Evolutionary conservation across 768 basidiomycete species (phyloP).

Genomic region (Suillus fuscotomentosus): DNA sequence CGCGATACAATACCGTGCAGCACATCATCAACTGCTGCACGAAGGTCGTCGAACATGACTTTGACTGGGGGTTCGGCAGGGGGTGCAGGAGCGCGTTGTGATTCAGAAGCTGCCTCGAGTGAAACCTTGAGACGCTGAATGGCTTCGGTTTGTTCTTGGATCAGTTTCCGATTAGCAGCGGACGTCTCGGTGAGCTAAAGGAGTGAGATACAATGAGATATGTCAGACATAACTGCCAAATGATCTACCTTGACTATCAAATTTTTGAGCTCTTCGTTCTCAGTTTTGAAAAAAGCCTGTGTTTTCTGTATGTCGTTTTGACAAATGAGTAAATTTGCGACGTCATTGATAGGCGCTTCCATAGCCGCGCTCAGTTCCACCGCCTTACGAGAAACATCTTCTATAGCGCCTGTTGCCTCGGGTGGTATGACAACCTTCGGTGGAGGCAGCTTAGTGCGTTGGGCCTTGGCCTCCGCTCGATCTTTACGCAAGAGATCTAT

Average conservation of each 20-base stretch:
- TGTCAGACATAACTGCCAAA: too few species aligned
- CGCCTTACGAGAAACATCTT: constrained; percentile 15
- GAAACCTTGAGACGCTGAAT: background rate
- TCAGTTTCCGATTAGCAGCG: background rate
- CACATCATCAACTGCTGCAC: background rate
- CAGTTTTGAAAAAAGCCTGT: background rate
- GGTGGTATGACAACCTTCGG: constrained; percentile 22
- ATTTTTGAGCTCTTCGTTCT: background rate
- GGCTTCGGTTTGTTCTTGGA: background rate
- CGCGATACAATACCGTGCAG: background rate
- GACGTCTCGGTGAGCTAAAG: background rate
- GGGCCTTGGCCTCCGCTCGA: constrained; percentile 21
- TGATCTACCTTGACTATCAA: background rate
- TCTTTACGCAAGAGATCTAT: constrained; percentile 19
- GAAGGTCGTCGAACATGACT: constrained; percentile 1
- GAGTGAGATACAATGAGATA: background rate
- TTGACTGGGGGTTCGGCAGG: background rate
- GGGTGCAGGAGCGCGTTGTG: background rate
- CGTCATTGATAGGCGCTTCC: constrained; percentile 21
- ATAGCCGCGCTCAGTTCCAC: constrained; percentile 23
- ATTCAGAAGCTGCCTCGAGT: background rate
- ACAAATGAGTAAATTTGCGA: constrained; percentile 24
- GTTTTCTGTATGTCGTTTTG: background rate
- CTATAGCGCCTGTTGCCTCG: constrained; percentile 14
- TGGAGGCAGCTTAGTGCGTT: constrained; percentile 12